Base-by-base conservation (phyloP, 768 basidiomycete genomes). In the Amanita phalloides region DNA sequence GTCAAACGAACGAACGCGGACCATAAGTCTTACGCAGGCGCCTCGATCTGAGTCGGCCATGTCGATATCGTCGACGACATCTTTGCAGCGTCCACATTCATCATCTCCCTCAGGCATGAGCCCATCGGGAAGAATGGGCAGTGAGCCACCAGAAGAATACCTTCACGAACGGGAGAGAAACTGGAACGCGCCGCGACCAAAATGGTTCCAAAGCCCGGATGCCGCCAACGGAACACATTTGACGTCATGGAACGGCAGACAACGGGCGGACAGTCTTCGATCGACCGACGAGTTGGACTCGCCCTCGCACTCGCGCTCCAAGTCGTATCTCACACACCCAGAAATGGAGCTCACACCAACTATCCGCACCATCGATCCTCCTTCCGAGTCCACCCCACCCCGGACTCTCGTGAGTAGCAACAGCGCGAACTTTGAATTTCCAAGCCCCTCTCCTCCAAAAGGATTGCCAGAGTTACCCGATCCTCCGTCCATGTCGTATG, bases 151-250 rank as follows among this genome's bases (percentile, higher is more conserved):
- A 3, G 57, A 56, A 14, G 61, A 66, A 36, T 45, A 57, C 26
- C 47, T 58, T 7, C 62, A 65, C 44, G 73, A 76, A 56, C 73
- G 81, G 45, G 83, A 85, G 63, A 71, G 79, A 45, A 85, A 85
- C 58, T 85, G 82, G 84, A 81, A 82, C 61, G 75, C 82, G 6
- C 79, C 78, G n/a, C 75, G 71, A 35, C 81, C 79, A 6, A 73
- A 69, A 47, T 83, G 82, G 82, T 14, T 46, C 17, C 48, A 41
- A 35, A 54, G 44, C 60, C 55, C n/a, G 7, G 51, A 49, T 13
- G 38, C 37, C 11, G 17, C 37, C 9, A 49, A 17, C 20, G 48
- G 37, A 26, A 28, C 36, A 6, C 25, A 26, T 10, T 25, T 52
- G 51, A 45, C 51, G 51, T 52, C 51, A 45, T n/a, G 28, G 32